Evolutionary conservation across 179 eudicot species (phyloP), one percentile per base, ranked within the genome.

Genomic region (Drosera spatulata): DNA sequence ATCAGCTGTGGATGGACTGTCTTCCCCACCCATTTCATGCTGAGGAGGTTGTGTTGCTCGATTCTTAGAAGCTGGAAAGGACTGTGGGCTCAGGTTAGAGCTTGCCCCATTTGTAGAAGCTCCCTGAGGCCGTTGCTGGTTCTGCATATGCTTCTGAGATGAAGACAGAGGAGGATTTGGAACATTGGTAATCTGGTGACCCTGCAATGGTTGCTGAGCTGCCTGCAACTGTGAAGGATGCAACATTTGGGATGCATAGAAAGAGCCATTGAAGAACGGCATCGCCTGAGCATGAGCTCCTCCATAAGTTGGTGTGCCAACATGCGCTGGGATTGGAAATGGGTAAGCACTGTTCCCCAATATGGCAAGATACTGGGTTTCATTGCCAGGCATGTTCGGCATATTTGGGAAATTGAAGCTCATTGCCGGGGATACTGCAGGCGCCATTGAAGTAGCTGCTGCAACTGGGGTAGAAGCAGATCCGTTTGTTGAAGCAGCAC

Each of bases 321-420:
- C 86, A 48, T 72, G 78, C 4, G 88, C 79, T 3, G 94, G 85
- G 38, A 89, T 79, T 2, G 97, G 95, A 62, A 87, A 94, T 7
- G 85, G 79, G 63, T 90, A 94, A 0, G 78, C 62, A 50, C 81
- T 75, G 61, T 87, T 90, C 54, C 86, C 96, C 10, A 94, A 60
- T 57, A 94, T 84, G 2, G 98, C 96, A 73, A 94, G 76, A 64
- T 80, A 94, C 58, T 83, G 99, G 7, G 96, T 70, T 56, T 94
- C 97, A 60, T 71, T 87, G 54, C 83, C 67, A 41, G 79, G 68
- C 82, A 22, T 22, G 33, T 22, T 22, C 1, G 33, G 33, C 33
- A 89, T 75, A 56, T 77, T 85, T 2, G 95, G 91, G 67, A 80
- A 94, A 62, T 82, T 94, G 73, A 86, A 93, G 76, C 83, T 81